Base-by-base conservation (phyloP, 352 stramenopile genomes). In the Globisporangium middletonii region DNA sequence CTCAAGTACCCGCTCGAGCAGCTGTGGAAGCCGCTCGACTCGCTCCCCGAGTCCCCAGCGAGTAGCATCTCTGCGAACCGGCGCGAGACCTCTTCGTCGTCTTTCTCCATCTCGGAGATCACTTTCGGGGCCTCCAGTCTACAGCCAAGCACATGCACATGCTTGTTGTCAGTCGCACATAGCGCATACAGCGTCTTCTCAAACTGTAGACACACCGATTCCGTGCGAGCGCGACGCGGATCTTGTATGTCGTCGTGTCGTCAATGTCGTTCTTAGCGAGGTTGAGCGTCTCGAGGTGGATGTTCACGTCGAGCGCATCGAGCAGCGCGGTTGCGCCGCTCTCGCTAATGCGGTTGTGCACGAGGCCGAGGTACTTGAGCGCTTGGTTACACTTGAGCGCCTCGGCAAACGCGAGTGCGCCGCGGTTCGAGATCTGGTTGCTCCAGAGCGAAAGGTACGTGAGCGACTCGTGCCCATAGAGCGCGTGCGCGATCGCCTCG, bases 381-480 rank as follows among this genome's bases (percentile, higher is more conserved):
- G 62, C 67, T 59, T 74, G 73, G 55, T 90, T 92, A 69, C 71
- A 87, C 46, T 73, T 70, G 42, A 89, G 64, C 35, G 79, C 74
- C 2, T 87, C 69, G 8, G 81, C 81, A 5, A 92, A 56, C 12
- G 66, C 68, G 8, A 57, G 18, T 13, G 75, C 79, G 8, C 79
- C 81, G 28, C 60, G 61, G 55, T 88, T 77, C 23, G 71, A 68
- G 60, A 91, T 87, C n/a, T 63, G 55, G 65, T 89, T 92, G 55
- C 66, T 77, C 67, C 69, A 75, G 33, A 92, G 49, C 23, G 62
- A 67, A 55, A 92, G 60, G 55, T 83, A 67, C 43, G 64, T 76
- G 38, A 92, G 48, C 27, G 82, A 84, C 53, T 86, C 79, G 59
- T 93, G 77, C 50, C 78, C 79, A 49, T 88, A 88, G 5, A 93